These are phyloP conservation scores for Lyophyllum semitale DNA, from an alignment of 768 basidiomycete genomes.

Conservation along the genomic window DNA sequence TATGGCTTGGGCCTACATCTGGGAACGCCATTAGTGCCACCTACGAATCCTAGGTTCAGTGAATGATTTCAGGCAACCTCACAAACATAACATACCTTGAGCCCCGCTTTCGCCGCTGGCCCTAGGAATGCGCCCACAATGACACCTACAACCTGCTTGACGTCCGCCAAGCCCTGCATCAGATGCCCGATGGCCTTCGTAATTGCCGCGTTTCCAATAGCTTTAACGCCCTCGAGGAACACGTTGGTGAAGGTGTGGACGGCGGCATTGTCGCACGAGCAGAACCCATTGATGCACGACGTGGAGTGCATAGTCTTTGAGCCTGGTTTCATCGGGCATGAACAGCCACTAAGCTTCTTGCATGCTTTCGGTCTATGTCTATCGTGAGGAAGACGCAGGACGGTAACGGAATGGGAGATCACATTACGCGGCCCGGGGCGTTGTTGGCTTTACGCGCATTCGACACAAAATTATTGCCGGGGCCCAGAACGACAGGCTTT, in stretches of 20 bases:
- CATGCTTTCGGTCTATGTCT: background rate
- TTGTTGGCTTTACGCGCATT: background rate
- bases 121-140: slow-evolving; percentile 8
- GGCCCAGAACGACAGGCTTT: too few species aligned
- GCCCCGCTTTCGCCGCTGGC: slow-evolving; percentile 7
- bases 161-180: slow-evolving; percentile 7
- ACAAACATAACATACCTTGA: background rate
- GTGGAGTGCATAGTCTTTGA: background rate
- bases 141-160: slow-evolving; percentile 1
- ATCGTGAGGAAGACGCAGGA: background rate
- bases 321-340: background rate
- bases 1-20: slow-evolving; percentile 7
- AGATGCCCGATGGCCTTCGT: slow-evolving; percentile 8
- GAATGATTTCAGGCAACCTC: background rate
- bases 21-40: slow-evolving; percentile 4
- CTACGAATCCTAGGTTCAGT: background rate
- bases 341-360: slow-evolving; percentile 1
- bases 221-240: slow-evolving; percentile 1
- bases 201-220: slow-evolving; percentile 8
- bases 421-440: background rate
- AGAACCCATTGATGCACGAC: slow-evolving; percentile 8
- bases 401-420: background rate
- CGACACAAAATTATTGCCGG: too few species aligned
- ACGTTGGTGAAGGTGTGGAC: background rate
- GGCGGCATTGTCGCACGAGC: slow-evolving; percentile 8